Evolutionary conservation across 163 green algal genomes (phyloP).

Genomic region (Volvox carteri): DNA sequence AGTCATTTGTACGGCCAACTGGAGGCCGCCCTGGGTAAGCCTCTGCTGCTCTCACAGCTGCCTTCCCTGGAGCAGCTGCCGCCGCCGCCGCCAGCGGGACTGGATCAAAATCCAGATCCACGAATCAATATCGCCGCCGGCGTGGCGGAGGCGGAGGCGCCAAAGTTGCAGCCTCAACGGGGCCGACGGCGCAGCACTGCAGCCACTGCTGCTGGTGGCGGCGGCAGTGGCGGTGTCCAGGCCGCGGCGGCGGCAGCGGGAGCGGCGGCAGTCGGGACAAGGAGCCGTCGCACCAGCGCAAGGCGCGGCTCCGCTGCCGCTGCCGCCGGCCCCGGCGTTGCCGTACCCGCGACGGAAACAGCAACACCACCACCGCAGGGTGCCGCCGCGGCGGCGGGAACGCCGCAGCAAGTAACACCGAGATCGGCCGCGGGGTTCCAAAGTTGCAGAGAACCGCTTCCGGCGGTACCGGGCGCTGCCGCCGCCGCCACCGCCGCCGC

Average conservation of each 20-base stretch:
- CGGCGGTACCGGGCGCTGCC: neutral
- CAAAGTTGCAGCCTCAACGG: neutral
- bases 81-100: neutral
- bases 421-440: too few species aligned
- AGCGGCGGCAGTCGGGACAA: neutral
- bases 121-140: too few species aligned
- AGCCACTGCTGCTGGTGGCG: neutral
- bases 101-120: neutral
- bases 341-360: neutral
- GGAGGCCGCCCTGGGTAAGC: constrained; percentile 39
- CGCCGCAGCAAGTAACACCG: too few species aligned
- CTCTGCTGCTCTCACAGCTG: constrained; percentile 20
- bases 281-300: neutral
- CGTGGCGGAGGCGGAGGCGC: too few species aligned
- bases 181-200: neutral
- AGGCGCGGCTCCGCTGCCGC: neutral
- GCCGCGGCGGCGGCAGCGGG: neutral
- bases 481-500: neutral
- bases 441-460: too few species aligned
- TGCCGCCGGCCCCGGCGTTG: neutral
- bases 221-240: neutral
- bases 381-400: too few species aligned
- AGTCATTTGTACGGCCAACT: constrained; percentile 36
- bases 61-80: neutral
- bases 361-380: neutral